Base-by-base conservation (phyloP, 1,284 basidiomycete genomes). In the Gastroboletus turbinatus region DNA sequence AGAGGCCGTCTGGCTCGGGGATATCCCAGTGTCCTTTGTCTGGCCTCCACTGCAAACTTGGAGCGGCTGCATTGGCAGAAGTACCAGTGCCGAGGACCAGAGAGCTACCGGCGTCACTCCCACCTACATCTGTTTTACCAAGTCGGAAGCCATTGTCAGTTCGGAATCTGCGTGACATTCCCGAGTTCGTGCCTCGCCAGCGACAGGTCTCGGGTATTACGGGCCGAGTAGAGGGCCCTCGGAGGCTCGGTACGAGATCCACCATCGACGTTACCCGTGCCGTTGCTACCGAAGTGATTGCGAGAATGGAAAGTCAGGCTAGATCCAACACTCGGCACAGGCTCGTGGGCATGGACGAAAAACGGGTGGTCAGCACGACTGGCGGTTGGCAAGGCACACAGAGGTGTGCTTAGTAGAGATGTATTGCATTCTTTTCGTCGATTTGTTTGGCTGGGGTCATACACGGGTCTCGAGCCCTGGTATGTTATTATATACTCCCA, bases 21-120 rank as follows among this genome's bases (percentile, higher is more conserved):
- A 50, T 45, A 39, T 70, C 64, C 76, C 80, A 77, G 78, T 60
- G 67, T 58, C 65, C 80, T 76, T 60, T 78, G 76, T 53, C 78
- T 78, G 55, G 65, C 13, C 49, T 69, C n/a, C 65, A 67, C 25
- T 58, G 63, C 56, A 69, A 50, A 21, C 52, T 56, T 4, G 62
- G 61, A 27, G 44, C 35, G 7, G 33, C 47, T 29, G 3, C 47
- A 6, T 29, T 13, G 4, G 33, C 23, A 33, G 46, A 48, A n/a
- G 32, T n/a, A 25, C 38, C 46, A 13, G 29, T 13, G 13, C 42
- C 25, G 23, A 50, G 29, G 38, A 38, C 19, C 19, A 46, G 48
- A 21, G 53, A 43, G 32, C 14, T n/a, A 9, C 16, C 40, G 5
- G 23, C 10, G 23, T 17, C 49, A 25, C 30, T 27, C 27, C 30